Base-by-base conservation (phyloP, 495 filamentous ascomycete species). In the Echria macrotheca region DNA sequence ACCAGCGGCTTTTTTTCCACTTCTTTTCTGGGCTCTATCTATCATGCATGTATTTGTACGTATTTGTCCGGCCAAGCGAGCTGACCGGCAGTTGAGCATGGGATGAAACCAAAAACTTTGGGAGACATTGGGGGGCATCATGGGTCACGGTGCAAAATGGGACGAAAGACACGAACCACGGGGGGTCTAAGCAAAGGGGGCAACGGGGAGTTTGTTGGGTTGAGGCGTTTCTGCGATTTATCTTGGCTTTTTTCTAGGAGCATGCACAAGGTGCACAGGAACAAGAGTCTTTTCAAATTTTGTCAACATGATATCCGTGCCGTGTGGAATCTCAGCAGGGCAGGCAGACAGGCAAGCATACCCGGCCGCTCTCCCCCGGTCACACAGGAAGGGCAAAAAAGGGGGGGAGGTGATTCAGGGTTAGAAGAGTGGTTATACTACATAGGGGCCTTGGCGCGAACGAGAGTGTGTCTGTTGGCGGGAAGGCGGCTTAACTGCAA, bases 51-150 rank as follows among this genome's bases (percentile, higher is more conserved):
- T 53, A 53, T 21, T 43, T 52, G 28, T 46, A 36, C 29, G 39
- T 52, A 52, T 45, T n/a, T 43, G 49, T 52, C 41, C 43, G 38
- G 48, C 51, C 43, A 53, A 45, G 21, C 36, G 26, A 53, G 35
- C 33, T 24, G 19, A 29, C 22, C 35, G 49, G 19, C 2, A 14
- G 17, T 12, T 22, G 48, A 19, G 18, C 12, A 31, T 19, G 8
- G 15, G 31, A 36, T 49, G 24, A 50, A 19, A 10, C 14, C 25
- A 33, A 23, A 23, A 22, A 43, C 31, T 25, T 15, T 24, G 15
- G n/a, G 32, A 37, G 31, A 35, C 12, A 25, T 15, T 26, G 33
- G 26, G 32, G 39, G 10, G 9, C 15, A 42, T 31, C 12, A 12
- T 12, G 28, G 36, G 2, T 11, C 36, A 39, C 36, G 19, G 2